Base-by-base conservation (phyloP, 257 asterid species). In the Nicotiana paniculata region DNA sequence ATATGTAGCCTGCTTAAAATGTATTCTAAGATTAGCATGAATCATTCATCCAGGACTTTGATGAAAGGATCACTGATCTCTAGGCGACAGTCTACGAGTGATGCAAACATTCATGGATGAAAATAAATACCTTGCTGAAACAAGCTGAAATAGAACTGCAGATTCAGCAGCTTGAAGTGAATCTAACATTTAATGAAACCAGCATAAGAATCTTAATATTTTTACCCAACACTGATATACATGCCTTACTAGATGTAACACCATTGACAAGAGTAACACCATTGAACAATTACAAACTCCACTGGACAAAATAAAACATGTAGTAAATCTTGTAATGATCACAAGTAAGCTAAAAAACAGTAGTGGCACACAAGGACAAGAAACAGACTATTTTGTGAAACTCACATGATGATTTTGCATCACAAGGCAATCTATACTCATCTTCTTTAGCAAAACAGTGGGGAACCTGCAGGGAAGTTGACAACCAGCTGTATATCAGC, bases 341-440 rank as follows among this genome's bases (percentile, higher is more conserved):
- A 66, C 15, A 32, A 32, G 17, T 33, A 66, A 66, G 75, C 48
- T 66, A 66, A 4, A 6, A 35, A 6, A 35, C 51, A 17, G 9
- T 0, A 67, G 76, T 68, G 17, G 6, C 6, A 17, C 77, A 68
- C 76, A 18, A 68, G 53, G 77, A 68, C 30, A 18, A 68, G 15
- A 35, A 9, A 67, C 18, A 35, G 9, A 6, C 17, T 18, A 18
- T 17, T 18, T 18, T 35, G 0, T 37, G 4, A 43, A 37, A 88
- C 90, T 81, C 87, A 91, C 98, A 80, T 83, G 90, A 88, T 96
- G 99, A 84, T 92, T 91, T 86, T 94, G 98, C 96, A 96, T 92
- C 90, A 92, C 98, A 77, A 96, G 92, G 90, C 97, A 90, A 82
- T 96, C 99, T 66, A 89, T 89, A 86, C 93, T 86, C 89, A 96